A percentile compares a stretch with the other conserved stretches of the same genome.
Conservation (phyloP, 495 filamentous ascomycete species). For the Aspergillus cristatus region DNA sequence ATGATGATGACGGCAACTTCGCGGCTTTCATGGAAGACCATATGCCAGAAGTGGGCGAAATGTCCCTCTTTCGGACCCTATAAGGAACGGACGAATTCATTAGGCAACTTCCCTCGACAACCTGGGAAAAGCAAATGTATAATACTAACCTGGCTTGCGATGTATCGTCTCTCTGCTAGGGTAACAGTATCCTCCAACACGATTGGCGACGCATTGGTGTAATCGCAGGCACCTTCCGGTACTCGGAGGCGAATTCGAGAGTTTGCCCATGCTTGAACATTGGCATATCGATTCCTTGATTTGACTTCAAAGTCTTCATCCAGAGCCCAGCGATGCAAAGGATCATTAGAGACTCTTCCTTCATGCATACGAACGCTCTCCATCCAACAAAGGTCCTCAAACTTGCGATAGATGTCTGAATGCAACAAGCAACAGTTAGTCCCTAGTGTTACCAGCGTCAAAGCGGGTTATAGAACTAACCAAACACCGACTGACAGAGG, state of each 20-base stretch:
- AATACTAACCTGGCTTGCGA: constrained; percentile 54
- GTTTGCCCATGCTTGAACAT: constrained; percentile 78
- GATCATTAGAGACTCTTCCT: constrained; percentile 27
- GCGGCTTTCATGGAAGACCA: constrained; percentile 79
- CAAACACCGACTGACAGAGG: constrained; percentile 31
- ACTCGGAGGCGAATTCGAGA: constrained; percentile 81
- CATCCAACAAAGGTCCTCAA: constrained; percentile 41
- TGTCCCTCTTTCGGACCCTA: constrained; percentile 70
- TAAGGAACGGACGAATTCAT: constrained; percentile 4
- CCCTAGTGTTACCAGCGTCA: neutral
- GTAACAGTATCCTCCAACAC: constrained; percentile 49
- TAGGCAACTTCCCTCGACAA: constrained; percentile 2
- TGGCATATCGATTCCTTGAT: constrained; percentile 67
- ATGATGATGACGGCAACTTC: constrained; percentile 85
- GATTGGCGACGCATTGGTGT: constrained; percentile 95
- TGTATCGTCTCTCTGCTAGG: constrained; percentile 46
- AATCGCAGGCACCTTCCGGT: constrained; percentile 70
- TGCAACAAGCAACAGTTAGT: constrained; percentile 13
- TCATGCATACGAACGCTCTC: constrained; percentile 30
- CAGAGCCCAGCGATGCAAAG: constrained; percentile 40
- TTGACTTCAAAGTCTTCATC: constrained; percentile 41
- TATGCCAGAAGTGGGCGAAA: constrained; percentile 83
- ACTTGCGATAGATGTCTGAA: constrained; percentile 38
- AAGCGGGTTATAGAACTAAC: constrained; percentile 17
- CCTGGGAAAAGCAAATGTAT: constrained; percentile 5